phyloP scores from a whole-genome alignment of 1,284 basidiomycete species.

The Meripilus lineatus region DNA sequence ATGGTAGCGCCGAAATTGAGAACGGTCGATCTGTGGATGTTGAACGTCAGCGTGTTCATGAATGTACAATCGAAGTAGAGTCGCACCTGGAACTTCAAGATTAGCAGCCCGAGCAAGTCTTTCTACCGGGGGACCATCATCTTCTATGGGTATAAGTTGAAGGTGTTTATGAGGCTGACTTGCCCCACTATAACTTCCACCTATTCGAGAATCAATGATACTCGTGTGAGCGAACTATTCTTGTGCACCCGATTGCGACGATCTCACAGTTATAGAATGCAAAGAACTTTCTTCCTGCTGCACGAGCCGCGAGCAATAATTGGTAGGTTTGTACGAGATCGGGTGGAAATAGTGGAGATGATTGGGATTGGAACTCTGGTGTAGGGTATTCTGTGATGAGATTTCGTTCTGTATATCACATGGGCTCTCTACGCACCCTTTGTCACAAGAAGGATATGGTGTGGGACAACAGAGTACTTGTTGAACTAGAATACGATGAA shows the following conservation, averaged over 20 bases:
- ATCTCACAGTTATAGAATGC: conserved; percentile 82
- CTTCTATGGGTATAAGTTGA: conserved; percentile 70
- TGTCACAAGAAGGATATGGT: conserved; percentile 79
- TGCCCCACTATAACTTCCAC: conserved; percentile 78
- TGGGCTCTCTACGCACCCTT: conserved; percentile 48
- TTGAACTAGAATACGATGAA: conserved; percentile 52
- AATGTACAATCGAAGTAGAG: conserved; percentile 6
- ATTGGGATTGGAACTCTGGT: conserved; percentile 69
- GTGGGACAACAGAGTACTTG: conserved; percentile 78
- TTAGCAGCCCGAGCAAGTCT: conserved; percentile 51
- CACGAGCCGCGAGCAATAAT: conserved; percentile 64
- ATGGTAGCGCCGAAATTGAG: conserved; percentile 60
- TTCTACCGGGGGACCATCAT: conserved; percentile 71
- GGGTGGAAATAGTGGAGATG: conserved; percentile 69
- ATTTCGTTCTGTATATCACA: neutral
- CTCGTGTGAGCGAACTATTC: neutral
- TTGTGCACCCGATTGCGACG: too few species aligned
- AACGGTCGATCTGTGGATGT: conserved; percentile 62
- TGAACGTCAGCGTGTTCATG: neutral
- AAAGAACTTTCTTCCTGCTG: conserved; percentile 54
- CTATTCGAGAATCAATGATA: conserved; percentile 30
- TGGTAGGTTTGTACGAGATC: conserved; percentile 74
- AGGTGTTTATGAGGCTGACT: conserved; percentile 87
- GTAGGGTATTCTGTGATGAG: neutral
- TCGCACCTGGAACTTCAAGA: conserved; percentile 58